Base-by-base conservation (phyloP, 768 basidiomycete species). In the Suillus discolor region DNA sequence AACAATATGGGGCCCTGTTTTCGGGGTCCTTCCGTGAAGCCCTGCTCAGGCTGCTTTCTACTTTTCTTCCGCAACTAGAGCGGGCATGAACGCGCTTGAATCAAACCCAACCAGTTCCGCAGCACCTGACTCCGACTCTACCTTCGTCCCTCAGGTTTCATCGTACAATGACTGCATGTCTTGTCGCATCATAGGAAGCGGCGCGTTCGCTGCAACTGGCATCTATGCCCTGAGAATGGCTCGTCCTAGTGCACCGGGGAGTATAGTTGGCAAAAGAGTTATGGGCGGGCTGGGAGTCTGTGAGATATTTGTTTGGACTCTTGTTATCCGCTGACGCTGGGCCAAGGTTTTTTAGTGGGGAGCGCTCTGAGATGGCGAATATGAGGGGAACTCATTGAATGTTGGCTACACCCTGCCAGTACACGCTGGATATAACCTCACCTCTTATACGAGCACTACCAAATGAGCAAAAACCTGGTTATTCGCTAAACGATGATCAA, bases 171-270 rank as follows among this genome's bases (percentile, higher is more conserved):
- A 92, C 49, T 93, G 91, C 66, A 70, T 90, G n/a, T 82, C 88
- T 1, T 93, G 92, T 73, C 85, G 85, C 49, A 78, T 92, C 62
- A 84, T 90, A 47, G 90, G 91, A 23, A 84, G 89, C 0, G 86
- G 80, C 38, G 86, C 88, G 2, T 82, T 92, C 6, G 85, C 82
- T 25, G 83, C 83, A 5, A 83, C 87, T 6, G 91, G 92, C 6
- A 67, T 87, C 31, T 92, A 93, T 72, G 90, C 91, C 2, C 75
- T 93, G 34, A 82, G 83, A 73, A 83, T 85, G 79, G 84, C 89
- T 34, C 86, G 91, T 57, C 81, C 83, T 31, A 80, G 80, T 51
- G 88, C 88, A 13, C 89, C 87, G 9, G 90, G 90, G 6, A 86
- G 84, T 2, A 74, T 81, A 5, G 71, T 81, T 34, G 89, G 89